phyloP scores from a whole-genome alignment of 1,139 yeast species.

The Protomyces lactucae-debilis region DNA sequence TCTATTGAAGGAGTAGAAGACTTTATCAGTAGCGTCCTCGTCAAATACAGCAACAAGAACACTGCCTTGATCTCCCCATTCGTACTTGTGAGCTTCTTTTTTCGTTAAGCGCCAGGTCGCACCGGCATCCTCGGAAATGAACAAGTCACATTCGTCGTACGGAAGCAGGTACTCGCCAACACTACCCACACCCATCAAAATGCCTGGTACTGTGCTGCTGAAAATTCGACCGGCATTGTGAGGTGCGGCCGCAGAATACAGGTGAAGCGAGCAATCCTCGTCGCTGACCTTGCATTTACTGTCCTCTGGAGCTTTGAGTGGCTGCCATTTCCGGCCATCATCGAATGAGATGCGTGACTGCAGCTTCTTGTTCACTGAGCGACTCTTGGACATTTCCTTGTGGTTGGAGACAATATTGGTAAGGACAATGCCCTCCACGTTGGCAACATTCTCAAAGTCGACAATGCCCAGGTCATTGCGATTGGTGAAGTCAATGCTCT shows the following conservation, averaged over 20 bases:
- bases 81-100: constrained; percentile 53
- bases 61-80: constrained; percentile 80
- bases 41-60: constrained; percentile 59
- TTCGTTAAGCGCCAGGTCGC: constrained; percentile 58
- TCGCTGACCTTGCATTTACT: constrained; percentile 42
- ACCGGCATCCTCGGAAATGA: constrained; percentile 75
- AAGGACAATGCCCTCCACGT: constrained; percentile 68
- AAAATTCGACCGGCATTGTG: constrained; percentile 54
- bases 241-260: constrained; percentile 49
- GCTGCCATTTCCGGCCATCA: constrained; percentile 62
- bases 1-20: constrained; percentile 64
- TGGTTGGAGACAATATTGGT: constrained; percentile 44
- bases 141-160: constrained; percentile 41
- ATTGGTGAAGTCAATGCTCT: constrained; percentile 46
- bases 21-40: constrained; percentile 33
- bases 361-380: constrained; percentile 35
- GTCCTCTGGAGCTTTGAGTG: constrained; percentile 44
- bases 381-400: constrained; percentile 32
- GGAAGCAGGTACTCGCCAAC: constrained; percentile 36
- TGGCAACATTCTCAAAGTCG: constrained; percentile 51
- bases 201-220: constrained; percentile 64
- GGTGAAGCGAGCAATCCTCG: constrained; percentile 54
- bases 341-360: constrained; percentile 53
- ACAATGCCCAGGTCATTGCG: constrained; percentile 43
- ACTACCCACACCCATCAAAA: constrained; percentile 50